Percentiles rank a stretch among this genome's conserved stretches.
Conservation (phyloP, 23 red algal genomes). For the Gracilaria gracilis region DNA sequence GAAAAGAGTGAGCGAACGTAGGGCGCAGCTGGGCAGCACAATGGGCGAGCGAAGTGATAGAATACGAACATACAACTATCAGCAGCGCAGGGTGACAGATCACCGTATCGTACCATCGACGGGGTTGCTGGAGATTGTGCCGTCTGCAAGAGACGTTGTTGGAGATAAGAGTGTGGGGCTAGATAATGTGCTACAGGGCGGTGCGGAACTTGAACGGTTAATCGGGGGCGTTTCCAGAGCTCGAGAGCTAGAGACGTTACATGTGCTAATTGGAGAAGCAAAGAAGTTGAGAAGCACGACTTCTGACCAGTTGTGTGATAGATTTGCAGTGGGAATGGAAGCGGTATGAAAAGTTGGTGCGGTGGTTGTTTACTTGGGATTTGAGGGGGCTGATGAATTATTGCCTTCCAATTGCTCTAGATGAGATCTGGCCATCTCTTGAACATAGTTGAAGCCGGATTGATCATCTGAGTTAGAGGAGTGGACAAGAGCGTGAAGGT, state of each 20-base stretch:
- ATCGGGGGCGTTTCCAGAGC: conserved; percentile 42
- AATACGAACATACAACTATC: conserved; percentile 96
- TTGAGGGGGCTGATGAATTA: background rate
- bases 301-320: background rate
- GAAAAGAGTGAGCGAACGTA: conserved; percentile 45
- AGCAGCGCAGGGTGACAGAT: conserved; percentile 89
- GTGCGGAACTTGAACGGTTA: conserved; percentile 57
- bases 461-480: conserved; percentile 4
- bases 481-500: background rate
- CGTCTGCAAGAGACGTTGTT: conserved; percentile 12
- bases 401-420: conserved; percentile 49
- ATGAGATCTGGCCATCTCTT: conserved; percentile 48
- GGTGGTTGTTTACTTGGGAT: conserved; percentile 1
- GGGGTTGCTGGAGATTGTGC: conserved; percentile 18
- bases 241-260: conserved; percentile 13
- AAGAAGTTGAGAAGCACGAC: conserved; percentile 1
- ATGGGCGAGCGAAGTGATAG: conserved; percentile 83
- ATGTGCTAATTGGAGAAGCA: conserved; percentile 40
- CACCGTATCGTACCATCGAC: conserved; percentile 62
- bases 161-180: conserved; percentile 60
- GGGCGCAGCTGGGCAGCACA: conserved; percentile 76
- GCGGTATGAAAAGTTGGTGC: background rate
- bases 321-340: background rate
- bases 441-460: conserved; percentile 44
- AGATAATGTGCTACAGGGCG: conserved; percentile 64